phyloP scores from a whole-genome alignment of 2,329 filamentous ascomycete species.

The Pleomassaria siparia region DNA sequence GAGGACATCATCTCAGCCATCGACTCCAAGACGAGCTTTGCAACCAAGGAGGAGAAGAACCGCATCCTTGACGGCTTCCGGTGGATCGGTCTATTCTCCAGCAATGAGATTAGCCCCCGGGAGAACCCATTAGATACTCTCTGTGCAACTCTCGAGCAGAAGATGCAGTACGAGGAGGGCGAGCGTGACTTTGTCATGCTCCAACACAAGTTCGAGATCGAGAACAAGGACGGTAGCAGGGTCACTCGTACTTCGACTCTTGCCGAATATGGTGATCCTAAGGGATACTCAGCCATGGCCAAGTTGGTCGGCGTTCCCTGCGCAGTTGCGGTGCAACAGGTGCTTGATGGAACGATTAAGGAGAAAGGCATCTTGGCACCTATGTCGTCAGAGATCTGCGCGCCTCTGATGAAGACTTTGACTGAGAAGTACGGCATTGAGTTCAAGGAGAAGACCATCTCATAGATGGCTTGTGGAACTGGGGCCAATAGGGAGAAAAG shows the following conservation, averaged over 20 bases:
- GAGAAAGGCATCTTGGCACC: constrained; percentile 77
- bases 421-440: constrained; percentile 76
- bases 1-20: constrained; percentile 74
- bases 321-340: constrained; percentile 73
- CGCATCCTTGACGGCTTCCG: constrained; percentile 70
- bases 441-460: constrained; percentile 67
- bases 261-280: constrained; percentile 76
- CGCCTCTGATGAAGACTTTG: constrained; percentile 74
- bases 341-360: constrained; percentile 72
- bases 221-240: constrained; percentile 74
- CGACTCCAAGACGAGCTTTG: constrained; percentile 73
- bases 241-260: constrained; percentile 82
- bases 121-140: constrained; percentile 88
- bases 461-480: constrained; percentile 16
- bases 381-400: constrained; percentile 70
- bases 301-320: constrained; percentile 77
- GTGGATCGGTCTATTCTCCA: constrained; percentile 71
- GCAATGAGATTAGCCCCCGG: constrained; percentile 67
- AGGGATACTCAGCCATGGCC: constrained; percentile 82
- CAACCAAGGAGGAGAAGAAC: constrained; percentile 65
- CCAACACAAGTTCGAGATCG: constrained; percentile 82
- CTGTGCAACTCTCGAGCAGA: constrained; percentile 83
- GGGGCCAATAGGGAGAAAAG: constrained; percentile 7
- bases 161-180: constrained; percentile 82
- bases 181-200: constrained; percentile 83